phyloP scores from a whole-genome alignment of 2,329 filamentous ascomycete genomes.

The Colletotrichum navitas region DNA sequence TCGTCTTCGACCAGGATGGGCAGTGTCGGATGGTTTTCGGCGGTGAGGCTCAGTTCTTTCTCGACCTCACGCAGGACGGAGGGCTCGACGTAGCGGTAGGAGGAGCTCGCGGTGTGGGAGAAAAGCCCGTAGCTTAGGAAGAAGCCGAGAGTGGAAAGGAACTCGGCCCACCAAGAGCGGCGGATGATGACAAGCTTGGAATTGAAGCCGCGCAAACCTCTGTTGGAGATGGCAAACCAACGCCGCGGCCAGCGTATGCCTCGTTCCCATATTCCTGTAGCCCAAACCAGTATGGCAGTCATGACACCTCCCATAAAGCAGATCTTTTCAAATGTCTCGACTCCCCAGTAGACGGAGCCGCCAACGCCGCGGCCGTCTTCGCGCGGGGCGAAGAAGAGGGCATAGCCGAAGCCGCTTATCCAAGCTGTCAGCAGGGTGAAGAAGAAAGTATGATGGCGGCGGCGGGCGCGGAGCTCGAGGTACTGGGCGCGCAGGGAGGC shows the following conservation, averaged over 20 bases:
- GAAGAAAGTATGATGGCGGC: slow-evolving; percentile 94
- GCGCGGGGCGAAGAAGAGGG: slow-evolving; percentile 93
- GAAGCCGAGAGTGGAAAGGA: slow-evolving; percentile 79
- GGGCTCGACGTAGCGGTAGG: slow-evolving; percentile 83
- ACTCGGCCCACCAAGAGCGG: slow-evolving; percentile 84
- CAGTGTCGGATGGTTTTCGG: slow-evolving; percentile 57
- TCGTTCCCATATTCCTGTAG: slow-evolving; percentile 95
- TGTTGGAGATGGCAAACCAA: slow-evolving; percentile 90
- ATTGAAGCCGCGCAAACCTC: slow-evolving; percentile 92
- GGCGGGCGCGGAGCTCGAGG: slow-evolving; percentile 86
- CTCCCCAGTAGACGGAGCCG: slow-evolving; percentile 95
- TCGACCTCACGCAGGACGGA: slow-evolving; percentile 70
- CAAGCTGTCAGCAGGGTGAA: slow-evolving; percentile 82
- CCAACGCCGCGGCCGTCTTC: slow-evolving; percentile 93
- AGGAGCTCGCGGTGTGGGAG: slow-evolving; percentile 75
- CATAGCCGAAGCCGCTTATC: slow-evolving; percentile 88
- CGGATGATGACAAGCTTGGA: slow-evolving; percentile 94
- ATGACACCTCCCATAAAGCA: slow-evolving; percentile 92
- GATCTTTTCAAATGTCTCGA: slow-evolving; percentile 90
- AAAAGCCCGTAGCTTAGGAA: slow-evolving; percentile 82
- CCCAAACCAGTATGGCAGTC: slow-evolving; percentile 89
- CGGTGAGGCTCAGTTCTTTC: slow-evolving; percentile 65
- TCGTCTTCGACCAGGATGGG: slow-evolving; percentile 65
- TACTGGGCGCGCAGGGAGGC: slow-evolving; percentile 94
- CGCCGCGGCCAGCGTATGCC: slow-evolving; percentile 93